Evolutionary conservation across 208 protist genomes (phyloP).

Genomic region (Trypanosoma caninum): DNA sequence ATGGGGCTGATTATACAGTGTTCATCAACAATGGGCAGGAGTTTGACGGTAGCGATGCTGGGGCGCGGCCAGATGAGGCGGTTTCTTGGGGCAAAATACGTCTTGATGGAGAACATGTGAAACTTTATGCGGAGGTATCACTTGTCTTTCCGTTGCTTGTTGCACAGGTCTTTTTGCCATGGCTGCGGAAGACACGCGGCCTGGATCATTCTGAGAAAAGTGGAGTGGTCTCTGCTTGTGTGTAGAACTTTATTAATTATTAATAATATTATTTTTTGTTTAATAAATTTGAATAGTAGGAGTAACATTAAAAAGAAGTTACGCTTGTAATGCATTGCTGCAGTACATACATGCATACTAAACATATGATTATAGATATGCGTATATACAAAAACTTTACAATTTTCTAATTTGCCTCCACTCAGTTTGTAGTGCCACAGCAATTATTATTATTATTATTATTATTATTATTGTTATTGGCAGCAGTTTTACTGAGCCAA

Average conservation of each 20-base stretch:
- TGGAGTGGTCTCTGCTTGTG: background rate
- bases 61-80: constrained; percentile 98
- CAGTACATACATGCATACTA: too few species aligned
- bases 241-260: background rate
- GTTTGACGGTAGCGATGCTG: constrained; percentile 98
- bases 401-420: too few species aligned
- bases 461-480: too few species aligned
- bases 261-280: background rate
- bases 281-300: too few species aligned
- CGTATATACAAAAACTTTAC: too few species aligned
- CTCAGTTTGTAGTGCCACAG: too few species aligned
- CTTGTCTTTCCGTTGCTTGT: constrained; percentile 98
- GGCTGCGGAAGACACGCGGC: constrained; percentile 33
- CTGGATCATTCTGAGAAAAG: background rate
- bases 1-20: constrained; percentile 98
- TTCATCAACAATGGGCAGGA: constrained; percentile 97
- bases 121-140: constrained; percentile 97
- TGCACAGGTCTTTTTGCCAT: constrained; percentile 90
- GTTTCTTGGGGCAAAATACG: constrained; percentile 99
- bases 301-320: too few species aligned
- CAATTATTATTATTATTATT: too few species aligned
- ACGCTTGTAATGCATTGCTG: too few species aligned
- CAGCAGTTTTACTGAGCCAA: too few species aligned
- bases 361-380: too few species aligned
- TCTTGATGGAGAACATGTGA: constrained; percentile 94